phyloP scores from a whole-genome alignment of 75 land plant species.

The Picea sitchensis region DNA sequence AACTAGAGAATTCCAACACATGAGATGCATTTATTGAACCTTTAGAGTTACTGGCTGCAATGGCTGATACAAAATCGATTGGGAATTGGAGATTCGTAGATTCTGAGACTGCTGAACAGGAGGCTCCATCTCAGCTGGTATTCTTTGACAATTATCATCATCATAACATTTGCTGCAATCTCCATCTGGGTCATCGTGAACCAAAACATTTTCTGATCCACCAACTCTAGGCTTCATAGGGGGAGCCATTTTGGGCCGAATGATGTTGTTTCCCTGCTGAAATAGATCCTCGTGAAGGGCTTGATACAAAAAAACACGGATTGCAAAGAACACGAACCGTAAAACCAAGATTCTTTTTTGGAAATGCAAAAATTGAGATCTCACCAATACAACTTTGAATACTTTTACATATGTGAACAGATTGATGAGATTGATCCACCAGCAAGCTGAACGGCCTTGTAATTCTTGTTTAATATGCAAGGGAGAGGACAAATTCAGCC shows the following conservation, averaged over 20 bases:
- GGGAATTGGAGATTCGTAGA: neutral
- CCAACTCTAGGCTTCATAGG: conserved; percentile 5
- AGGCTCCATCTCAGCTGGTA: neutral
- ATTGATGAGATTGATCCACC: too few relatives aligned
- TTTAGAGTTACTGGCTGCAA: conserved; percentile 9
- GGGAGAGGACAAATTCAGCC: too few relatives aligned
- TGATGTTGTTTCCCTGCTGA: neutral
- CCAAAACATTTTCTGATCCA: conserved; percentile 4
- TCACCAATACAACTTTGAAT: too few relatives aligned
- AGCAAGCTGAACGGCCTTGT: too few relatives aligned
- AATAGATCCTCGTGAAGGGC: neutral
- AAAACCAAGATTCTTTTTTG: too few relatives aligned
- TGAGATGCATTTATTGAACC: neutral
- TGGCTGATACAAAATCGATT: neutral
- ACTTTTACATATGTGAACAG: too few relatives aligned
- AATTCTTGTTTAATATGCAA: too few relatives aligned
- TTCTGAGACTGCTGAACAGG: neutral
- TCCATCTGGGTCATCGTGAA: conserved; percentile 9
- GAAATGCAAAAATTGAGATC: too few relatives aligned
- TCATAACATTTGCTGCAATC: neutral
- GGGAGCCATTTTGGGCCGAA: neutral
- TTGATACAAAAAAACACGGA: neutral
- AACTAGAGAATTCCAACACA: neutral
- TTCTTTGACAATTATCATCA: neutral
- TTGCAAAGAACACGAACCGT: too few relatives aligned